These are phyloP conservation scores for Exophiala dermatitidis DNA, from an alignment of 2,329 filamentous ascomycete genomes.

Conservation along the genomic window DNA sequence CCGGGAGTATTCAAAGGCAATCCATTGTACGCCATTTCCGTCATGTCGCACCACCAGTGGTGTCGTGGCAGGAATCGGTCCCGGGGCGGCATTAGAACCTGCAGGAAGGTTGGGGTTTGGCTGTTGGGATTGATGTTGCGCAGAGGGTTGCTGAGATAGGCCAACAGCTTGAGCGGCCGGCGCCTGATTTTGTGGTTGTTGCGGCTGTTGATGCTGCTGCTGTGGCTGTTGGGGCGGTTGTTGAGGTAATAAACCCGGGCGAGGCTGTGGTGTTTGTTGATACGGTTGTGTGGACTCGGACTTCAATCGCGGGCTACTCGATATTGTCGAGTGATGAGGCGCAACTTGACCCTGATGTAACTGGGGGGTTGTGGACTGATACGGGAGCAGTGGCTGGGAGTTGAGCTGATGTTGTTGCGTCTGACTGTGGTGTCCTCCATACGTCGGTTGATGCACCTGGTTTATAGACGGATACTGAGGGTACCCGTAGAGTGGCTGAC, in stretches of 20 bases:
- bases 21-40: conserved; percentile 96
- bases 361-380: conserved; percentile 39
- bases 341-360: conserved; percentile 39
- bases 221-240: conserved; percentile 41
- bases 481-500: conserved; percentile 78
- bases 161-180: conserved; percentile 41
- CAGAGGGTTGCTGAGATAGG: conserved; percentile 43
- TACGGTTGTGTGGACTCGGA: conserved; percentile 21
- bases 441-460: conserved; percentile 49
- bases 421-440: conserved; percentile 49
- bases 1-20: conserved; percentile 94
- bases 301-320: conserved; percentile 48
- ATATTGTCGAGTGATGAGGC: conserved; percentile 49
- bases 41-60: conserved; percentile 91
- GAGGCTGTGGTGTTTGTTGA: conserved; percentile 33
- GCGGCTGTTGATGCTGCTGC: conserved; percentile 33
- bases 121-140: conserved; percentile 49
- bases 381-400: conserved; percentile 49
- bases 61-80: conserved; percentile 92
- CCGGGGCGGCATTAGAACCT: conserved; percentile 69
- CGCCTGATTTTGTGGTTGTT: conserved; percentile 34
- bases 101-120: conserved; percentile 58
- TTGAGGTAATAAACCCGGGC: conserved; percentile 44
- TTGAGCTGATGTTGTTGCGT: conserved; percentile 51
- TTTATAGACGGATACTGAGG: conserved; percentile 49